Evolutionary conservation across 768 basidiomycete species (phyloP).

Genomic region (Pseudohyphozyma bogoriensis): DNA sequence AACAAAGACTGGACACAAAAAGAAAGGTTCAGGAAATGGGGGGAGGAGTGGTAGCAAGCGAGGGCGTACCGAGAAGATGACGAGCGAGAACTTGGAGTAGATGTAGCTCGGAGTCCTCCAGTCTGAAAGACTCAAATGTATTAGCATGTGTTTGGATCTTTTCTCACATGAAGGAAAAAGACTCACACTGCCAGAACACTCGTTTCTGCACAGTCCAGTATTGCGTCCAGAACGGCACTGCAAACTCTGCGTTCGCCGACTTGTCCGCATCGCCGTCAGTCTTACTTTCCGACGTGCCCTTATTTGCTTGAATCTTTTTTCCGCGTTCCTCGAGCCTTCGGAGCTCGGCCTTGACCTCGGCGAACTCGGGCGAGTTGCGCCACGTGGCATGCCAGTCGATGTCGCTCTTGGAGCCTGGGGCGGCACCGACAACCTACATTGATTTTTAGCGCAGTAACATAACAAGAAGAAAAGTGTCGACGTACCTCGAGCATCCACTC

Average conservation of each 20-base stretch:
- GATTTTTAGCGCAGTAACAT: background rate
- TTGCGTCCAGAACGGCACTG: background rate
- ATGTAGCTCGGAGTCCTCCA: constrained; percentile 38
- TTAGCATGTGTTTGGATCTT: too few species aligned
- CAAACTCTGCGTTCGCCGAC: background rate
- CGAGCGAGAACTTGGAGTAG: constrained; percentile 36
- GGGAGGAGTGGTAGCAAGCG: background rate
- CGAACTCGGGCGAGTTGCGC: constrained; percentile 57
- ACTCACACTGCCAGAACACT: too few species aligned
- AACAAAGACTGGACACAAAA: constrained; percentile 4
- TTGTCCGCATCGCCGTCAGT: background rate
- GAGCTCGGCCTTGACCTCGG: constrained; percentile 42
- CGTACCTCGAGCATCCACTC: constrained; percentile 47
- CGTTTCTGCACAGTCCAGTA: too few species aligned
- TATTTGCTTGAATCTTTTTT: background rate
- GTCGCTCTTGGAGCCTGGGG: constrained; percentile 39
- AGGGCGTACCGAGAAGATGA: background rate
- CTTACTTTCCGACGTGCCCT: background rate
- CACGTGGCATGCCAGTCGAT: constrained; percentile 81
- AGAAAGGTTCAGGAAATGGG: background rate
- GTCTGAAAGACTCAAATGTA: constrained; percentile 15
- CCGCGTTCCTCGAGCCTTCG: too few species aligned
- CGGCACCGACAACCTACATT: constrained; percentile 2
- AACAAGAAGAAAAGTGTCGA: background rate
- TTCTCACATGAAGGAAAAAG: background rate